phyloP scores from a whole-genome alignment of 352 stramenopile genomes.

The Globisporangium spinosum region DNA sequence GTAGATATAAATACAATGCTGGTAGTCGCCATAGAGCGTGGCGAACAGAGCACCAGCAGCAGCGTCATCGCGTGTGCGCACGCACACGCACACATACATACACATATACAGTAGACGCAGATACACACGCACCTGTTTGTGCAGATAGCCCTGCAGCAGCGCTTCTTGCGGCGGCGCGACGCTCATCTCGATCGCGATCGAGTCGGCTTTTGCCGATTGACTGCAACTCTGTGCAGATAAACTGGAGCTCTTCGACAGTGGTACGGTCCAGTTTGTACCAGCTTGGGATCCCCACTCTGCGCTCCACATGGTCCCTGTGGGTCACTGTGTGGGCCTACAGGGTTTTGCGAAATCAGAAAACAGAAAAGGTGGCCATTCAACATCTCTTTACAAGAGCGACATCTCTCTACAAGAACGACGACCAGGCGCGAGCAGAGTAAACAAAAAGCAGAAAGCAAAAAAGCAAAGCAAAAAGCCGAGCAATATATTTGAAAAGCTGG shows the following conservation, averaged over 20 bases:
- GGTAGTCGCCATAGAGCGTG: background rate
- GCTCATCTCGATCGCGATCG: slow-evolving; percentile 35
- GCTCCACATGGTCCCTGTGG: slow-evolving; percentile 1
- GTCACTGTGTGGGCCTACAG: background rate
- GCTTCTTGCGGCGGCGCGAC: slow-evolving; percentile 41
- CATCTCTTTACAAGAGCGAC: background rate
- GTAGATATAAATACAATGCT: background rate
- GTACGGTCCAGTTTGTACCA: background rate
- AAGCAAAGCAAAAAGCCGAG: background rate
- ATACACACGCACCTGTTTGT: slow-evolving; percentile 56
- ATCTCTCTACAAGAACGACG: background rate
- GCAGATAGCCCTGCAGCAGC: slow-evolving; percentile 78
- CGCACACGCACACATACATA: background rate
- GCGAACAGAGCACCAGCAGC: background rate
- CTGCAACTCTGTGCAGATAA: background rate
- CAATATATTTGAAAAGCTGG: background rate
- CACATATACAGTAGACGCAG: background rate
- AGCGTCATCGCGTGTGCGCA: no score
- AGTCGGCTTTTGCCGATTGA: slow-evolving; percentile 4
- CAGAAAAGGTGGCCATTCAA: background rate
- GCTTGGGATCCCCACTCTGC: background rate
- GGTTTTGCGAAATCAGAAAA: background rate
- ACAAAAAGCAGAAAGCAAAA: background rate
- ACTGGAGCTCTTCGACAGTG: background rate
- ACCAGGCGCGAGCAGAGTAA: no score